These are phyloP conservation scores for Penicillium sclerotiorum DNA, from an alignment of 2,329 filamentous ascomycete genomes.

Conservation along the genomic window DNA sequence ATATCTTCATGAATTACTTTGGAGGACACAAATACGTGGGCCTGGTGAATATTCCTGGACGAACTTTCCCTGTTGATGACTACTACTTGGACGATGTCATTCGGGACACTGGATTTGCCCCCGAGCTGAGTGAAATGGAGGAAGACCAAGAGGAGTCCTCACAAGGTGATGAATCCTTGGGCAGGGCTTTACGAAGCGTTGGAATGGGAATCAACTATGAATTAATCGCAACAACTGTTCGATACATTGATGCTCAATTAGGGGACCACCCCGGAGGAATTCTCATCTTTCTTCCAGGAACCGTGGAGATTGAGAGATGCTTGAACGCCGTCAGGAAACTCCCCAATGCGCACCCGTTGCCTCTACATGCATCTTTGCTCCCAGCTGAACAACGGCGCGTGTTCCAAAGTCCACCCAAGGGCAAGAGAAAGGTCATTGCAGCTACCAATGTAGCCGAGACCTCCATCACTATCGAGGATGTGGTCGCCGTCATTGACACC, in stretches of 20 bases:
- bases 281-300: constrained; percentile 91
- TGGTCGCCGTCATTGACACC: constrained; percentile 93
- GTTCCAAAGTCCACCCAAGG: constrained; percentile 73
- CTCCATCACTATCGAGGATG: constrained; percentile 97
- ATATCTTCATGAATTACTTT: constrained; percentile 84
- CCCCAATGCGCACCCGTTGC: constrained; percentile 73
- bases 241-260: constrained; percentile 78
- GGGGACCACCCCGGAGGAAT: constrained; percentile 77
- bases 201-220: constrained; percentile 91
- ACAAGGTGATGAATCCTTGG: constrained; percentile 54
- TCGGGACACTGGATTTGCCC: constrained; percentile 72
- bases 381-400: constrained; percentile 86
- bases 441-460: constrained; percentile 98
- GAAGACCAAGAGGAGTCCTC: constrained; percentile 48
- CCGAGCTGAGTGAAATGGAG: constrained; percentile 35
- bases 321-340: constrained; percentile 69
- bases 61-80: constrained; percentile 88
- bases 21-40: constrained; percentile 70
- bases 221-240: constrained; percentile 77
- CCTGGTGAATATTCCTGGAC: constrained; percentile 80
- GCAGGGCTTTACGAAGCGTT: constrained; percentile 70
- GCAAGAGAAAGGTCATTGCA: constrained; percentile 88
- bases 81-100: constrained; percentile 89
- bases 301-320: constrained; percentile 85
- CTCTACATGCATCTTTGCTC: constrained; percentile 88